Conservation (phyloP, 2,329 filamentous ascomycete species). For the Rutstroemia sp. region DNA sequence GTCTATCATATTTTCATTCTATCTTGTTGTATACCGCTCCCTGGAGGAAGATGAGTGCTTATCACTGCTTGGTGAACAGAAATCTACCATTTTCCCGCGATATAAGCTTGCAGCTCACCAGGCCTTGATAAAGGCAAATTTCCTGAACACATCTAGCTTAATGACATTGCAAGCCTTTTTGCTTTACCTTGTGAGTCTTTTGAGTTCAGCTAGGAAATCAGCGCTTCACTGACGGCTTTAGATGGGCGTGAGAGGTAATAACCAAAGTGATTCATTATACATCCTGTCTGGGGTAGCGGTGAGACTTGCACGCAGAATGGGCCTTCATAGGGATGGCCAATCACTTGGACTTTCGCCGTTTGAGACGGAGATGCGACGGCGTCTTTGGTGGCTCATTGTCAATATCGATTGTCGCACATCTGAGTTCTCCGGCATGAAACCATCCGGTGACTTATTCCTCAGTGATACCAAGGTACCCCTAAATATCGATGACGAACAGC, state of each 20-base stretch:
- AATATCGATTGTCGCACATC: constrained; percentile 44
- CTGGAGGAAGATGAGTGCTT: constrained; percentile 11
- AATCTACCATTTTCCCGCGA: constrained; percentile 3
- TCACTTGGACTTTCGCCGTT: constrained; percentile 42
- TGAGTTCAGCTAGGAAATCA: not conserved
- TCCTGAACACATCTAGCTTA: constrained; percentile 10
- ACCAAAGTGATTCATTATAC: constrained; percentile 3
- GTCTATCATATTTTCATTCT: constrained; percentile 12
- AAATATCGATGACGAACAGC: too few relatives aligned
- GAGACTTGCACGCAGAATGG: constrained; percentile 13
- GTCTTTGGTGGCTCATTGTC: constrained; percentile 53
- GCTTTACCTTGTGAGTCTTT: constrained; percentile 11
- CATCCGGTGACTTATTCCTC: constrained; percentile 1
- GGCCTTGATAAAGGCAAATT: constrained; percentile 12
- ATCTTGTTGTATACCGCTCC: constrained; percentile 5
- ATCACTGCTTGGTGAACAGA: constrained; percentile 9
- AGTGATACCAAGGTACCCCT: constrained; percentile 32
- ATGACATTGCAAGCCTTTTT: constrained; percentile 13
- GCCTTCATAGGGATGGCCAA: constrained; percentile 34
- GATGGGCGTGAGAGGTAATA: constrained; percentile 30
- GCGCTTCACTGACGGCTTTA: constrained; percentile 32
- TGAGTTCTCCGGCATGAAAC: constrained; percentile 43
- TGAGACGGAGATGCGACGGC: constrained; percentile 44
- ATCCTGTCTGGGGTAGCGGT: constrained; percentile 12
- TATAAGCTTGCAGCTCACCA: constrained; percentile 11